phyloP scores from a whole-genome alignment of 306 rosid species.

The Cucurbita ficifolia region DNA sequence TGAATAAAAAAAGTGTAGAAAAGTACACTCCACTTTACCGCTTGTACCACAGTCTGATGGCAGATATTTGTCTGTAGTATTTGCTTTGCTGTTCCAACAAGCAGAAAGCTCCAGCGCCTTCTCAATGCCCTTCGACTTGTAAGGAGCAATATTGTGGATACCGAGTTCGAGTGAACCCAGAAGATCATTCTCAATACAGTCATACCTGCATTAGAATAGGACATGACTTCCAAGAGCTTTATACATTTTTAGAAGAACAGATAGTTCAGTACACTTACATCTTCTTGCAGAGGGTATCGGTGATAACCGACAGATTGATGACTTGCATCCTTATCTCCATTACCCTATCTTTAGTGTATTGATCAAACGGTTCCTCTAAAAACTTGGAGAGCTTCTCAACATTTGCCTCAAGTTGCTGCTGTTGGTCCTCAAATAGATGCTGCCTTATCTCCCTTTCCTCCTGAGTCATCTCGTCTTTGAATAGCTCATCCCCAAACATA shows the following conservation, averaged over 20 bases:
- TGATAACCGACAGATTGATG: constrained; percentile 43
- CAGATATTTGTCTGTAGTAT: constrained; percentile 30
- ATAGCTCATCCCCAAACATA: constrained; percentile 93
- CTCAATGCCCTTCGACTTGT: constrained; percentile 85
- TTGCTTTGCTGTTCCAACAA: constrained; percentile 39
- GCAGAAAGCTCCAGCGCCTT: constrained; percentile 60
- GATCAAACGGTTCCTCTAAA: constrained; percentile 68
- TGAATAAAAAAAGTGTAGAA: neutral
- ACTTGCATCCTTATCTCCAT: constrained; percentile 63
- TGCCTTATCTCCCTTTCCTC: constrained; percentile 62
- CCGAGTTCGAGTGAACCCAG: constrained; percentile 56
- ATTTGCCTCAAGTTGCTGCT: constrained; percentile 89
- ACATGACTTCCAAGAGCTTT: constrained; percentile 8
- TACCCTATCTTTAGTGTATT: constrained; percentile 39
- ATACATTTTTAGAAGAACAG: neutral
- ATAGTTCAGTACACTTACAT: constrained; percentile 36
- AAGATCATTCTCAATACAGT: constrained; percentile 79
- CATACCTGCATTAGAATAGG: constrained; percentile 53
- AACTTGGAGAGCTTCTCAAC: constrained; percentile 77
- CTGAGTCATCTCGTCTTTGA: constrained; percentile 59
- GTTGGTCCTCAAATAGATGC: constrained; percentile 94
- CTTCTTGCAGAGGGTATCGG: constrained; percentile 59
- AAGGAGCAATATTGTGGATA: constrained; percentile 75
- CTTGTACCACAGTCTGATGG: constrained; percentile 26
- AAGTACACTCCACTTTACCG: constrained; percentile 17